Evolutionary conservation across 306 rosid genomes (phyloP).

Genomic region (Vigna reflexopilosa): DNA sequence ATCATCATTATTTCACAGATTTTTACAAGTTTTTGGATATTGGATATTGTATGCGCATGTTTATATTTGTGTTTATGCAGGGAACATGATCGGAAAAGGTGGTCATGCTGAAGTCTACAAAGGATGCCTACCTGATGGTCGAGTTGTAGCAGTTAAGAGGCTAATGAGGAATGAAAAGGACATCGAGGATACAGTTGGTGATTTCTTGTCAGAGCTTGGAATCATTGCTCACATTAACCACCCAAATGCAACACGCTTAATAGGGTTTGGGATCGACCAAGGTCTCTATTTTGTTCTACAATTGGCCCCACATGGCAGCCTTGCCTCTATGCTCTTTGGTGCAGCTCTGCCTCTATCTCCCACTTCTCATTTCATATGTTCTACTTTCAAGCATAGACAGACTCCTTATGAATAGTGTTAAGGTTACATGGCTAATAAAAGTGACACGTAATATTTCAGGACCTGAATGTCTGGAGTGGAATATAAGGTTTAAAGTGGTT

Average conservation of each 20-base stretch:
- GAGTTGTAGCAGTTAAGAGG: slow-evolving; percentile 77
- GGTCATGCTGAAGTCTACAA: slow-evolving; percentile 90
- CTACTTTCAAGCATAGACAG: not conserved
- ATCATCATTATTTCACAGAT: too few species aligned
- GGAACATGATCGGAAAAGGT: slow-evolving; percentile 77
- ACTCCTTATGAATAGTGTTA: not conserved
- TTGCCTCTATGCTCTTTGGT: slow-evolving; percentile 77
- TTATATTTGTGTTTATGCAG: slow-evolving; percentile 40
- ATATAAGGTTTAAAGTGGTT: slow-evolving; percentile 74
- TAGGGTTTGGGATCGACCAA: slow-evolving; percentile 74
- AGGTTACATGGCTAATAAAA: slow-evolving; percentile 25
- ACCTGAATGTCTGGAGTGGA: slow-evolving; percentile 64
- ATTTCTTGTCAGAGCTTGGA: slow-evolving; percentile 84
- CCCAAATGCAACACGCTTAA: slow-evolving; percentile 64
- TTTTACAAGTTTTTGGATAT: too few species aligned
- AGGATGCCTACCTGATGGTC: slow-evolving; percentile 64
- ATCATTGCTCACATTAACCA: slow-evolving; percentile 85
- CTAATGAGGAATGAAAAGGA: slow-evolving; percentile 60
- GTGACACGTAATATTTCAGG: slow-evolving; percentile 50
- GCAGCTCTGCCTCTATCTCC: slow-evolving; percentile 37
- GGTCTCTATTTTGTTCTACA: slow-evolving; percentile 79
- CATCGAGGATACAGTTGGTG: slow-evolving; percentile 62
- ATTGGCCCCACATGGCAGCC: slow-evolving; percentile 74
- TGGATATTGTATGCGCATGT: not conserved
- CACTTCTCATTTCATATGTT: not conserved